Conservation (phyloP, 305 asterid species). For the Rubia balearica region DNA sequence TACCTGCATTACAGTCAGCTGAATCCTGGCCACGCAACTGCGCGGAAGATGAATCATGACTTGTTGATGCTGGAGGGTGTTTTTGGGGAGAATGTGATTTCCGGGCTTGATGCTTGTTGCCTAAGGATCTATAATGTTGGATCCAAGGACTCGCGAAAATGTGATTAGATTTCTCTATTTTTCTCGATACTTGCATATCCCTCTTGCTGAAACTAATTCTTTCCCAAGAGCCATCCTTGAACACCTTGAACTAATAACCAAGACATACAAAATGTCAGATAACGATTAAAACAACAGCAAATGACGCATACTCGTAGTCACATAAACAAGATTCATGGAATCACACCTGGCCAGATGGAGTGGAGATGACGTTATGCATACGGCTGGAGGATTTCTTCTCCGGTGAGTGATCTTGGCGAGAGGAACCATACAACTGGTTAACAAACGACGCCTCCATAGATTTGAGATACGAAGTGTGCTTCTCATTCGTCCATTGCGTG, state of each 20-base stretch:
- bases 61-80: conserved; percentile 14
- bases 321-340: background rate
- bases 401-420: conserved; percentile 22
- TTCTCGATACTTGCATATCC: conserved; percentile 25
- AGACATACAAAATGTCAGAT: background rate
- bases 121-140: conserved; percentile 33
- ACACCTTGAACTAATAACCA: conserved; percentile 51
- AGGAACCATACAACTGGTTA: conserved; percentile 39
- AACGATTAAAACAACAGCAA: background rate
- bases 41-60: conserved; percentile 13
- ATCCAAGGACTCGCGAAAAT: conserved; percentile 47
- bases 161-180: conserved; percentile 27
- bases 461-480: conserved; percentile 54
- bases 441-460: conserved; percentile 72
- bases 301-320: background rate
- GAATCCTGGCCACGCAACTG: conserved; percentile 24
- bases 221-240: conserved; percentile 51
- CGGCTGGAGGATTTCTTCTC: conserved; percentile 28
- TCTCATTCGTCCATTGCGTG: conserved; percentile 58
- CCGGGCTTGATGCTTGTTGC: conserved; percentile 25
- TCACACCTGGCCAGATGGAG: conserved; percentile 51
- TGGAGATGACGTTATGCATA: conserved; percentile 23
- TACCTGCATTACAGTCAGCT: conserved; percentile 39
- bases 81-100: conserved; percentile 22
- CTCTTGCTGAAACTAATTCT: conserved; percentile 37